A percentile compares a stretch with the other conserved stretches of the same genome.
phyloP scores from a whole-genome alignment of 2,329 filamentous ascomycete species.

The Curvularia verruculosa region DNA sequence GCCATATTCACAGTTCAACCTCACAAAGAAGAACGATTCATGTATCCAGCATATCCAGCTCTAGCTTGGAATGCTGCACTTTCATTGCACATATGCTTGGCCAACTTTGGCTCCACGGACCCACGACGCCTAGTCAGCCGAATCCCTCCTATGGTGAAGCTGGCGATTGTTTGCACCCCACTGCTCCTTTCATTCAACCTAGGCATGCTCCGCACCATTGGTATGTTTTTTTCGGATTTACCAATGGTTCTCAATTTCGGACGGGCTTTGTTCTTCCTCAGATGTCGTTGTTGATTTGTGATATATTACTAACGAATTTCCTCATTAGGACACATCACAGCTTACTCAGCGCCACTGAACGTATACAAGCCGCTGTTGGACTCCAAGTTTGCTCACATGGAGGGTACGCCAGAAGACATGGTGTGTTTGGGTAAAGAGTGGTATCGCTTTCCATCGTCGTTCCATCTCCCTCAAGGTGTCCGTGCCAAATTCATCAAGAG shows the following conservation, averaged over 20 bases:
- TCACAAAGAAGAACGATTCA: slow-evolving; percentile 98
- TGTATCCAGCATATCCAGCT: slow-evolving; percentile 95
- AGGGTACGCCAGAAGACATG: slow-evolving; percentile 71
- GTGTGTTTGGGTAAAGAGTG: slow-evolving; percentile 96
- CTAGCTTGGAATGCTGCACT: slow-evolving; percentile 87
- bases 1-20: slow-evolving; percentile 88
- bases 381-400: slow-evolving; percentile 60
- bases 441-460: slow-evolving; percentile 96
- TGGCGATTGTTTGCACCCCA: slow-evolving; percentile 64
- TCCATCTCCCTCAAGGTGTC: slow-evolving; percentile 83
- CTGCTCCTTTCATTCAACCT: slow-evolving; percentile 69
- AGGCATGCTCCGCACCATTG: slow-evolving; percentile 73
- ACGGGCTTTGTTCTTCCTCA: not conserved
- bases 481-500: slow-evolving; percentile 88
- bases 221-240: slow-evolving; percentile 7
- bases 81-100: slow-evolving; percentile 78
- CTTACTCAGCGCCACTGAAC: slow-evolving; percentile 79
- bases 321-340: slow-evolving; percentile 68
- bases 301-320: not conserved
- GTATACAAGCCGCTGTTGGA: slow-evolving; percentile 71
- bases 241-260: not conserved
- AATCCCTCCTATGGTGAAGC: slow-evolving; percentile 77
- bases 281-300: not conserved
- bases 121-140: slow-evolving; percentile 70
- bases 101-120: slow-evolving; percentile 73